Evolutionary conservation across 176 grass and related monocot species (phyloP), one percentile per base, ranked within the genome.

Genomic region (Elymus sibiricus): DNA sequence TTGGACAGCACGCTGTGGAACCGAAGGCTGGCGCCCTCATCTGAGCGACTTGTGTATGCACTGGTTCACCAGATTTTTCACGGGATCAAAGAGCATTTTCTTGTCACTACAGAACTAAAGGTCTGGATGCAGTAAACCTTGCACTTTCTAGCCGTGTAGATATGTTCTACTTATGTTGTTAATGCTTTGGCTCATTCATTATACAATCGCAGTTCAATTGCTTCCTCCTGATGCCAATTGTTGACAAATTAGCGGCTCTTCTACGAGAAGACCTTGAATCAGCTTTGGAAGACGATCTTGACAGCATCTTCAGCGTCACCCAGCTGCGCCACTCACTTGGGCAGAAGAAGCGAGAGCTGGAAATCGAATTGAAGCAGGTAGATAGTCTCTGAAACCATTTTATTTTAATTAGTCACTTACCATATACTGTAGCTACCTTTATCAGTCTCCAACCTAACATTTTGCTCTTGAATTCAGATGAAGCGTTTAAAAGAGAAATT

Each of bases 71-170:
- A 94, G 82, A 98, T 98, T 92, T 98, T 94, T 56, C 93, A 94
- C 70, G 93, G 96, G 70, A 98, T 98, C 82, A 98, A 92, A 77
- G 93, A 98, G 67, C 96, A 98, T 82, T 98, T 98, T 84, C 86
- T 98, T 73, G 91, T 95, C 39, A 94, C 93, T 40, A 91, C 96
- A 78, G 96, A 98, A 89, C 85, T 98, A 34, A 98, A 98, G 96
- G 93, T 95, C 16, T 47, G 11, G 6, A 4, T 76, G 19, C 72
- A 25, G 43, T 49, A 64, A 42, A 89, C 56, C 69, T 34, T 85
- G 13, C 19, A 85, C 17, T 58, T 40, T 9, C 24, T 65, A 53
- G 79, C 22, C 24, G 27, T 11, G 1, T 58, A 17, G 1, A 66
- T 5, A 56, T 21, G 35, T 16, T 70, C 67, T 65, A 17, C 59